A percentile compares a stretch with the other conserved stretches of the same genome.
phyloP scores from a whole-genome alignment of 768 basidiomycete genomes.

The Chalciporus chontae region DNA sequence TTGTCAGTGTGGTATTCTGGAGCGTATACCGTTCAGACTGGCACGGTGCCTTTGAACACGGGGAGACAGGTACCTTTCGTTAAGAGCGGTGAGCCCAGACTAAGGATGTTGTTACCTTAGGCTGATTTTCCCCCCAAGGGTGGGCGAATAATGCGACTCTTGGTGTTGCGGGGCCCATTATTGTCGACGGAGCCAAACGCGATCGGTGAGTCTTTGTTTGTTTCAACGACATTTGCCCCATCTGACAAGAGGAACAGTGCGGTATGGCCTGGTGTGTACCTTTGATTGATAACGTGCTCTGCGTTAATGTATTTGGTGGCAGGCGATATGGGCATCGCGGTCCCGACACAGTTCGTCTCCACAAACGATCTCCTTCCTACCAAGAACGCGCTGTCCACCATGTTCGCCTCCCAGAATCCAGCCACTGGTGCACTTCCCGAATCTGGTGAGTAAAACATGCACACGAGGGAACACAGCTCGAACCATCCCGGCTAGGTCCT shows the following conservation, averaged over 20 bases:
- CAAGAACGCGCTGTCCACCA: slow-evolving; percentile 41
- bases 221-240: slow-evolving; percentile 41
- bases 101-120: no score
- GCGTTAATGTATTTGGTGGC: no score
- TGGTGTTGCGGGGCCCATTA: slow-evolving; percentile 56
- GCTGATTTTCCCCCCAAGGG: background rate
- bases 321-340: no score
- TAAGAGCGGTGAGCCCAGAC: slow-evolving; percentile 31
- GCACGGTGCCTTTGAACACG: slow-evolving; percentile 48
- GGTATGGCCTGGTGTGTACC: no score
- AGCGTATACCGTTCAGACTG: slow-evolving; percentile 60
- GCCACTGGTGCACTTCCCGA: slow-evolving; percentile 53
- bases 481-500: no score
- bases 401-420: slow-evolving; percentile 53
- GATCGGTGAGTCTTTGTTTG: slow-evolving; percentile 45
- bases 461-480: no score
- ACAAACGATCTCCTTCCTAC: no score
- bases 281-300: no score
- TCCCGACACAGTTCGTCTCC: no score
- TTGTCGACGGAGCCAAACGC: slow-evolving; percentile 60
- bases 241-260: slow-evolving; percentile 23
- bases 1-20: slow-evolving; percentile 51
- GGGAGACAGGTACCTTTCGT: slow-evolving; percentile 48
- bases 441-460: background rate
- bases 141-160: slow-evolving; percentile 56